Evolutionary conservation across 208 protist species (phyloP), one percentile per base, ranked within the genome.

Genomic region (Leishmania aethiopica): DNA sequence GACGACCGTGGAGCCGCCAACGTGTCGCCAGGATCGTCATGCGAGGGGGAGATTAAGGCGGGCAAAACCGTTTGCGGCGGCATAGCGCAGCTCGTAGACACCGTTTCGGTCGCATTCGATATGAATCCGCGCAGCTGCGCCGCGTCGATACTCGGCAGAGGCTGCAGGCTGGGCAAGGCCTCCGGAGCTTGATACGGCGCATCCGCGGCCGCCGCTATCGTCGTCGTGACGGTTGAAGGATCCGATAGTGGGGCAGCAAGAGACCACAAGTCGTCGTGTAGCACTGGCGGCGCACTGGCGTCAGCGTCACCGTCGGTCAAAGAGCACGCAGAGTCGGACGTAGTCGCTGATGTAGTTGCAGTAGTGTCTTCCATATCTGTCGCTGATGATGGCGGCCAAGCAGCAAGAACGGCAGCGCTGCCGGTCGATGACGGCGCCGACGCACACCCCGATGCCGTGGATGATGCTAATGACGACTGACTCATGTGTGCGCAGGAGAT

Each of bases 401-500:
- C 70, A 74, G 22, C 1, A 55, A 32, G 70, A 51, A 35, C 45
- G 13, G 42, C 70, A 22, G 25, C 25, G 28, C 70, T 53, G 25
- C 7, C 7, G 10, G 40, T 37, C 25, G 70, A 51, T 51, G 45
- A 35, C 40, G 45, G 25, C n/a, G n/a, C 28, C 42, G 45, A 55
- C 25, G 40, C 40, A 74, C 25, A 35, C 25, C n/a, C 47, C 2
- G 70, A 55, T 53, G 25, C 70, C 42, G 42, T 74, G 10, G 70
- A 74, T 55, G 70, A 51, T 32, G 28, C 42, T 10, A 55, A n/a
- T 32, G 70, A 55, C 45, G 70, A 74, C 70, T 51, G 70, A 53
- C 70, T 74, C 70, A 74, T 74, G 70, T 22, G 28, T 32, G 45
- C 70, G 70, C n/a, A 74, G 7, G n/a, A 53, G 70, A 74, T 74